phyloP scores from a whole-genome alignment of 2,329 filamentous ascomycete genomes.

The Hypoxylon sp. region DNA sequence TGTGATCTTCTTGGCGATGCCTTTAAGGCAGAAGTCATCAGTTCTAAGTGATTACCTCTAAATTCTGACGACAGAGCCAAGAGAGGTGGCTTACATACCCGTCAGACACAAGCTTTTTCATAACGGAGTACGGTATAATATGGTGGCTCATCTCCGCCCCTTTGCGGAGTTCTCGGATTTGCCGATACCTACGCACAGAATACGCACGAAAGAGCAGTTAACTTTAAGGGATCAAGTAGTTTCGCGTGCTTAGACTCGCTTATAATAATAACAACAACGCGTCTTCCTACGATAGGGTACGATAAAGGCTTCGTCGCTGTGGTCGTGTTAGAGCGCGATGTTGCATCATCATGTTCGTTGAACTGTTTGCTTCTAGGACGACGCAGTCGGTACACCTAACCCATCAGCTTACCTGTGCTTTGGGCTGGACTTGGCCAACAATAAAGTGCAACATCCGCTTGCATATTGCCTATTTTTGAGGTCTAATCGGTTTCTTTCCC shows the following conservation, averaged over 20 bases:
- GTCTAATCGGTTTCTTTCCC: not conserved
- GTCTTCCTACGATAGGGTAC: not conserved
- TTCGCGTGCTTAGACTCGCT: slow-evolving; percentile 1
- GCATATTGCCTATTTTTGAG: slow-evolving; percentile 3
- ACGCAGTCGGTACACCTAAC: slow-evolving; percentile 21
- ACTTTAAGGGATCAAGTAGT: slow-evolving; percentile 4
- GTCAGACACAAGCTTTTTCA: slow-evolving; percentile 15
- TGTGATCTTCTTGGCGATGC: slow-evolving; percentile 1
- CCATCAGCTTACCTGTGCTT: slow-evolving; percentile 15
- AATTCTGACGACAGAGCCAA: slow-evolving; percentile 30
- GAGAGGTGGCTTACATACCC: slow-evolving; percentile 33
- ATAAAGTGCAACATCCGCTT: slow-evolving; percentile 22
- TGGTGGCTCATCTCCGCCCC: slow-evolving; percentile 12
- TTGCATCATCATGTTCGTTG: slow-evolving; percentile 7
- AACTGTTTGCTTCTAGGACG: slow-evolving; percentile 4
- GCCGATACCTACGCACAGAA: not conserved
- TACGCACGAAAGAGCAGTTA: slow-evolving; percentile 11
- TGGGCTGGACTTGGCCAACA: slow-evolving; percentile 12
- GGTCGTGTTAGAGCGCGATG: slow-evolving; percentile 14
- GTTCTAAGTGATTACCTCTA: slow-evolving; percentile 4
- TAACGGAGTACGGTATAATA: slow-evolving; percentile 36
- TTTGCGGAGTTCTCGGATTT: slow-evolving; percentile 33
- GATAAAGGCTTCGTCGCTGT: not conserved
- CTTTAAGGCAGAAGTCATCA: slow-evolving; percentile 4
- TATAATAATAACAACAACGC: slow-evolving; percentile 7